These are phyloP conservation scores for Dipteronia dyeriana DNA, from an alignment of 345 rosid genomes.

Conservation along the genomic window DNA sequence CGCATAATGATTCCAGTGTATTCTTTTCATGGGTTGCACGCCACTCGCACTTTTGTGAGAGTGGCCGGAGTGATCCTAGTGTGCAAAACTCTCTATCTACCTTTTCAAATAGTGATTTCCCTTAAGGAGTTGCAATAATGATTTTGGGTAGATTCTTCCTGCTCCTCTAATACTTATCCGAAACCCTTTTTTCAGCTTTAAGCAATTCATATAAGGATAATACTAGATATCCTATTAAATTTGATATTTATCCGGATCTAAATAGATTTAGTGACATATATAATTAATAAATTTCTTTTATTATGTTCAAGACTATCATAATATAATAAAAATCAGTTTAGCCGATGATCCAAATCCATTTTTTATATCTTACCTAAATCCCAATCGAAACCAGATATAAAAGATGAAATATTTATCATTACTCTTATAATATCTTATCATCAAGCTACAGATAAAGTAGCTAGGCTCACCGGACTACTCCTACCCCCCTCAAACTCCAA, in stretches of 20 bases:
- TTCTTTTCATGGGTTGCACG: conserved; percentile 17
- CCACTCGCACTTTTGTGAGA: conserved; percentile 11
- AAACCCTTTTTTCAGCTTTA: not conserved
- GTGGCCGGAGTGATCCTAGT: not conserved
- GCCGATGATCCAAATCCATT: no score
- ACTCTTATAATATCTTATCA: no score
- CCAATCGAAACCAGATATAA: no score
- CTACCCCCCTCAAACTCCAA: not conserved
- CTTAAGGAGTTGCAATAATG: not conserved
- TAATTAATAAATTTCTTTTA: no score
- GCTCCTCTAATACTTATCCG: not conserved
- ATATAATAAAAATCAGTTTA: no score
- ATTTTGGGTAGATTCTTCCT: not conserved
- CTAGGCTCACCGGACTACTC: not conserved
- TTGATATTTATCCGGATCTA: no score
- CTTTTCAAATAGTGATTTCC: no score
- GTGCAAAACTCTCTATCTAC: not conserved
- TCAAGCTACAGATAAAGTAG: not conserved
- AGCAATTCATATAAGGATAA: not conserved
- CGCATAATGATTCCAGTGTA: not conserved
- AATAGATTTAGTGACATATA: no score
- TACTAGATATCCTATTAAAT: no score
- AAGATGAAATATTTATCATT: no score
- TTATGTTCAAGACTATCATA: no score
- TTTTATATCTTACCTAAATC: no score